Evolutionary conservation across 331 rosid species (phyloP).

Genomic region (Cydonia oblonga): DNA sequence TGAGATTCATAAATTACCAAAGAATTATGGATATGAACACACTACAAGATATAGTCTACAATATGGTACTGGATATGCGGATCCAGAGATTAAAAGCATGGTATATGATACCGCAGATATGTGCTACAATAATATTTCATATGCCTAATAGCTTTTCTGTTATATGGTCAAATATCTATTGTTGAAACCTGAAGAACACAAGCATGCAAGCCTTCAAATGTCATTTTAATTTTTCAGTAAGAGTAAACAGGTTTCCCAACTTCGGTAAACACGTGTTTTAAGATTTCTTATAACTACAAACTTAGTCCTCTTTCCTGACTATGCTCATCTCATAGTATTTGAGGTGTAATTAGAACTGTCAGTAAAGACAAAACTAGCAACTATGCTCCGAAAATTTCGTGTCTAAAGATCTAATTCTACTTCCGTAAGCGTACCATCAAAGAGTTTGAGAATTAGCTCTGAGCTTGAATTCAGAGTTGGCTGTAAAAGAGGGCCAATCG

Average conservation of each 20-base stretch:
- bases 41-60: not conserved
- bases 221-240: too few relatives aligned
- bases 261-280: not conserved
- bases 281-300: not conserved
- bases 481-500: slow-evolving; percentile 37
- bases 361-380: too few relatives aligned
- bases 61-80: not conserved
- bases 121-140: not conserved
- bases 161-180: not conserved
- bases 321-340: not conserved
- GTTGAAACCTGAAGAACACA: not conserved
- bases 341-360: not conserved
- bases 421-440: slow-evolving; percentile 23
- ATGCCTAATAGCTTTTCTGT: not conserved
- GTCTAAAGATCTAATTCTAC: not conserved
- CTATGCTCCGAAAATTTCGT: too few relatives aligned
- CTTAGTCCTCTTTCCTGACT: not conserved
- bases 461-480: slow-evolving; percentile 30
- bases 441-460: slow-evolving; percentile 12
- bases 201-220: not conserved
- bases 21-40: not conserved
- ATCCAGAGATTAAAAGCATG: not conserved
- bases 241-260: too few relatives aligned
- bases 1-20: not conserved
- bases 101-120: not conserved